phyloP scores from a whole-genome alignment of 208 protist species.

The Trypanosoma vivax region DNA sequence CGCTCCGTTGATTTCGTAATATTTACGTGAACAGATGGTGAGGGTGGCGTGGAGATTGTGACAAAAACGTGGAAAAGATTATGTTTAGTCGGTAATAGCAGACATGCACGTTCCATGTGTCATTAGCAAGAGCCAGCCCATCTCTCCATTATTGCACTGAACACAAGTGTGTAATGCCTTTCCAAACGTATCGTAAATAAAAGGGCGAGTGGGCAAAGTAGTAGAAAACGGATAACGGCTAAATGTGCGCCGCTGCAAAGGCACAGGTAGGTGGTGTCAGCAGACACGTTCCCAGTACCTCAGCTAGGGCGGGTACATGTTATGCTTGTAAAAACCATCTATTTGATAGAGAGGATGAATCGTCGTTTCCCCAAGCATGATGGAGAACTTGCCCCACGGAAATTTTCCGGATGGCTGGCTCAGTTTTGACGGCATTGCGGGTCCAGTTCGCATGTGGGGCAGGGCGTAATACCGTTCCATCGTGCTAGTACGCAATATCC shows the following conservation, averaged over 20 bases:
- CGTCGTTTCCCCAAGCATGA: constrained; percentile 27
- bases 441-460: constrained; percentile 42
- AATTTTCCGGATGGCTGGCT: constrained; percentile 43
- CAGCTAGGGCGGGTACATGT: constrained; percentile 54
- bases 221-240: neutral
- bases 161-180: too few relatives aligned
- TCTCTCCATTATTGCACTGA: too few relatives aligned
- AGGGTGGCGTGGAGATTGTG: neutral
- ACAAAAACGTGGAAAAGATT: neutral
- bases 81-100: neutral
- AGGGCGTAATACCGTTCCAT: constrained; percentile 78
- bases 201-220: neutral
- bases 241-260: neutral
- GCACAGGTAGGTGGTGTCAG: neutral
- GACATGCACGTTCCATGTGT: neutral
- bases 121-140: too few relatives aligned
- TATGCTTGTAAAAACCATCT: constrained; percentile 42
- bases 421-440: constrained; percentile 49
- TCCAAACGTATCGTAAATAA: too few relatives aligned
- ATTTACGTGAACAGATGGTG: neutral
- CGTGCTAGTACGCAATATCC: constrained; percentile 45
- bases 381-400: constrained; percentile 51
- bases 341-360: constrained; percentile 60
- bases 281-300: neutral
- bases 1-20: neutral